These are phyloP conservation scores for Solanum rostratum DNA, from an alignment of 257 asterid genomes.

Conservation along the genomic window DNA sequence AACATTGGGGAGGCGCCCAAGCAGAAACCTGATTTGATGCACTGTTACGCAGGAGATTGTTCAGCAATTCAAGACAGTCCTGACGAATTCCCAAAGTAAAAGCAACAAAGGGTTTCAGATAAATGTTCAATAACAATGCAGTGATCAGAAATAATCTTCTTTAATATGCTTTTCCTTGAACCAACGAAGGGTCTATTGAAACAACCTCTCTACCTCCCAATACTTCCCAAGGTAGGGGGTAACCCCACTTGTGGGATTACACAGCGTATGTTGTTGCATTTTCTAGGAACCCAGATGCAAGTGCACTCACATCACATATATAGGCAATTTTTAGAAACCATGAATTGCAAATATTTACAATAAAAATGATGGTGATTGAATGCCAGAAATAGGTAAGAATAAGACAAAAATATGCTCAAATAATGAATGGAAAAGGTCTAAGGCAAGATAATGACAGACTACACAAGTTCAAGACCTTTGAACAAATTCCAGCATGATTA, in stretches of 20 bases:
- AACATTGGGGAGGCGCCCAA: neutral
- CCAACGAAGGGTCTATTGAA: neutral
- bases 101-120: neutral
- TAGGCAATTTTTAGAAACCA: neutral
- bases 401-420: neutral
- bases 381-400: neutral
- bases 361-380: neutral
- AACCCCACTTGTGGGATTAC: neutral
- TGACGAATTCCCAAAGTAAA: constrained; percentile 26
- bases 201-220: neutral
- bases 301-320: neutral
- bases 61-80: constrained; percentile 87
- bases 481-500: neutral
- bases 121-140: neutral
- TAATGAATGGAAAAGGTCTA: neutral
- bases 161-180: neutral
- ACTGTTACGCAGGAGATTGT: constrained; percentile 78
- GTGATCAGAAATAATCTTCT: neutral
- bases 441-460: neutral
- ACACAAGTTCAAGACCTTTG: neutral
- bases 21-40: constrained; percentile 79
- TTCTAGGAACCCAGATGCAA: neutral
- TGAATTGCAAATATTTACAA: neutral
- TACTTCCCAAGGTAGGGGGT: neutral
- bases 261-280: neutral